Evolutionary conservation across 1,284 basidiomycete species (phyloP).

Genomic region (Fomitiporia mediterranea): DNA sequence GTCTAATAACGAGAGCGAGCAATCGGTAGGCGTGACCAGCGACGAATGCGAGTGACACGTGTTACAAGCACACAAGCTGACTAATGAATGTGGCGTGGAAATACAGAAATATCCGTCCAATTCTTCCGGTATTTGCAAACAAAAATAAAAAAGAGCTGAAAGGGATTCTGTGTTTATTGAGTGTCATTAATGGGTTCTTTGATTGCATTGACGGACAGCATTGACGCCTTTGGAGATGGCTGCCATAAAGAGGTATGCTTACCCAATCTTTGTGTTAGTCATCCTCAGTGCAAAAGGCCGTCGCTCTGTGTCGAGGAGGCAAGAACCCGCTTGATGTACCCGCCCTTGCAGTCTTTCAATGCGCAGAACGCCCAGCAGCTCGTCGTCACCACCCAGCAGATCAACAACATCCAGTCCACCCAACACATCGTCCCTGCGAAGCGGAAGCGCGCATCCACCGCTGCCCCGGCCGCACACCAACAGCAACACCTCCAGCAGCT

Average conservation of each 20-base stretch:
- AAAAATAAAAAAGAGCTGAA: neutral
- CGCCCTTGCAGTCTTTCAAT: neutral
- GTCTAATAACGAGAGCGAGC: neutral
- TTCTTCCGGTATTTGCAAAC: neutral
- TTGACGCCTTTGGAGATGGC: too few relatives aligned
- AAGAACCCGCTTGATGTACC: neutral
- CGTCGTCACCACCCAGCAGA: neutral
- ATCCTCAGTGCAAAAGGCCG: too few relatives aligned
- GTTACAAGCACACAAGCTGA: neutral
- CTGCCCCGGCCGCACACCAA: neutral
- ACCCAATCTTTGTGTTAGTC: too few relatives aligned
- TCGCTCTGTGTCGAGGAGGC: neutral
- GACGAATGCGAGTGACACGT: neutral
- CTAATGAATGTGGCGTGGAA: neutral
- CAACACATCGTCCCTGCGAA: conserved; percentile 7
- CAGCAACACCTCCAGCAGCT: conserved; percentile 6
- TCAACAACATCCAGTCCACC: neutral
- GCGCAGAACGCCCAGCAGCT: neutral
- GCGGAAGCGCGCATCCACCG: conserved; percentile 10
- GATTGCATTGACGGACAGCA: too few relatives aligned
- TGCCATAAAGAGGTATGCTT: too few relatives aligned
- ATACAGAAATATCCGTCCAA: neutral
- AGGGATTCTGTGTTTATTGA: neutral
- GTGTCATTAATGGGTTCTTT: neutral
- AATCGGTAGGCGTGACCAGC: neutral